phyloP scores from a whole-genome alignment of 2,329 filamentous ascomycete genomes.

The Ophiostoma tasmaniense region DNA sequence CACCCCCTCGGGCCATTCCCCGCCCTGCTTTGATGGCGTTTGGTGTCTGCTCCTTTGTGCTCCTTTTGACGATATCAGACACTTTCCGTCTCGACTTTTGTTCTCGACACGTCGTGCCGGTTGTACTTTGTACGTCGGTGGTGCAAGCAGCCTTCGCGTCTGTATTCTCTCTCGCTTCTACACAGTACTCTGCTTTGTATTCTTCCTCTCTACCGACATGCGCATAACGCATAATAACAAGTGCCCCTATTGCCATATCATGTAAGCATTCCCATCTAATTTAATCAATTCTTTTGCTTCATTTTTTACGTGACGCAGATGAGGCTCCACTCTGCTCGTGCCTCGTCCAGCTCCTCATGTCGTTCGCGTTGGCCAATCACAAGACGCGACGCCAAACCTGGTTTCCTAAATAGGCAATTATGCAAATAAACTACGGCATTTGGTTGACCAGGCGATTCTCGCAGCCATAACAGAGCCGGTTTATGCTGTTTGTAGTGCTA shows the following conservation, averaged over 20 bases:
- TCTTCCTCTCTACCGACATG: background rate
- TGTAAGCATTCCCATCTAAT: constrained; percentile 5
- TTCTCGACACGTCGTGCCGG: constrained; percentile 7
- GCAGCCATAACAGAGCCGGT: constrained; percentile 5
- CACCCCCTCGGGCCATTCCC: constrained; percentile 1
- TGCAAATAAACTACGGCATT: constrained; percentile 17
- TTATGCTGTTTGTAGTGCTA: background rate
- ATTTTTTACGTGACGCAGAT: constrained; percentile 18
- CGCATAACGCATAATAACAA: background rate
- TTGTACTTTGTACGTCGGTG: background rate
- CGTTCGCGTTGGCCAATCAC: constrained; percentile 22
- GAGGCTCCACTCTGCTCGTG: constrained; percentile 16
- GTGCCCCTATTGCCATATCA: background rate
- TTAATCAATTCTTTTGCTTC: background rate
- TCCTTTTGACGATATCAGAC: background rate
- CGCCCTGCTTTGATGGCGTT: background rate
- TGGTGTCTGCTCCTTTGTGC: background rate
- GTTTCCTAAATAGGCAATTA: constrained; percentile 20
- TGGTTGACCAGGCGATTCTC: constrained; percentile 20
- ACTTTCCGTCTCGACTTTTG: background rate
- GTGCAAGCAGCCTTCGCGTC: background rate
- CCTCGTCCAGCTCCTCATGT: constrained; percentile 16
- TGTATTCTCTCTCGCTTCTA: background rate
- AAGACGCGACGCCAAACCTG: constrained; percentile 17
- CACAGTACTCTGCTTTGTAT: background rate